phyloP scores from a whole-genome alignment of 2,329 filamentous ascomycete species.

The Monilinia aucupariae region DNA sequence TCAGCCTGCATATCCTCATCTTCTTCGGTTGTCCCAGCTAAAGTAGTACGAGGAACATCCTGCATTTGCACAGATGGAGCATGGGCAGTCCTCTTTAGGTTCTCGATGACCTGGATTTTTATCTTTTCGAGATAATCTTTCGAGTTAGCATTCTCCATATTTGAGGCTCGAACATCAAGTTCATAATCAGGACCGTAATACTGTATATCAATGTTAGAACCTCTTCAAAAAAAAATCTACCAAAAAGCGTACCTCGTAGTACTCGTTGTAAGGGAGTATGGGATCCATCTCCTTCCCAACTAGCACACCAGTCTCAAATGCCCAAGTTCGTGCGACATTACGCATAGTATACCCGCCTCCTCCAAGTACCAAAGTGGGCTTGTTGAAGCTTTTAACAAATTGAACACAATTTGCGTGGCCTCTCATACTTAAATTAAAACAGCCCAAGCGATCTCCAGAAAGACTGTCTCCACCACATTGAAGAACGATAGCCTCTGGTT shows the following conservation, averaged over 20 bases:
- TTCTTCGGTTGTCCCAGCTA: conserved; percentile 59
- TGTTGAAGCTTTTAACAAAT: conserved; percentile 78
- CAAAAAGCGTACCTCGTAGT: conserved; percentile 64
- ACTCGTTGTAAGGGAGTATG: conserved; percentile 92
- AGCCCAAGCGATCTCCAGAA: conserved; percentile 87
- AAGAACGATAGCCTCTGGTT: conserved; percentile 85
- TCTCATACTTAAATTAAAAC: conserved; percentile 96
- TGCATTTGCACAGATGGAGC: conserved; percentile 90
- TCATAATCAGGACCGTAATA: conserved; percentile 91
- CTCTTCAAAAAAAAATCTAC: conserved; percentile 37
- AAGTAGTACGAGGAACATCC: conserved; percentile 59
- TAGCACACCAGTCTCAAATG: conserved; percentile 87
- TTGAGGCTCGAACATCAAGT: conserved; percentile 81
- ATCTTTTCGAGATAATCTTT: conserved; percentile 76
- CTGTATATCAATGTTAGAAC: conserved; percentile 40
- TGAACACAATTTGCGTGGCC: conserved; percentile 92
- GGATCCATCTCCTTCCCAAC: conserved; percentile 76
- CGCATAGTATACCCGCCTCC: conserved; percentile 96
- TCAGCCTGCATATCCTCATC: conserved; percentile 62
- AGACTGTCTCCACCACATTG: conserved; percentile 95
- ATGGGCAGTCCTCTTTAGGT: conserved; percentile 77
- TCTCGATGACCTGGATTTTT: conserved; percentile 75
- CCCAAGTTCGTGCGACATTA: conserved; percentile 95
- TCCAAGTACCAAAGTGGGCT: conserved; percentile 87
- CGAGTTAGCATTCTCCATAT: conserved; percentile 88